phyloP scores from a whole-genome alignment of 805 yeast species.

The Metschnikowia shivogae region DNA sequence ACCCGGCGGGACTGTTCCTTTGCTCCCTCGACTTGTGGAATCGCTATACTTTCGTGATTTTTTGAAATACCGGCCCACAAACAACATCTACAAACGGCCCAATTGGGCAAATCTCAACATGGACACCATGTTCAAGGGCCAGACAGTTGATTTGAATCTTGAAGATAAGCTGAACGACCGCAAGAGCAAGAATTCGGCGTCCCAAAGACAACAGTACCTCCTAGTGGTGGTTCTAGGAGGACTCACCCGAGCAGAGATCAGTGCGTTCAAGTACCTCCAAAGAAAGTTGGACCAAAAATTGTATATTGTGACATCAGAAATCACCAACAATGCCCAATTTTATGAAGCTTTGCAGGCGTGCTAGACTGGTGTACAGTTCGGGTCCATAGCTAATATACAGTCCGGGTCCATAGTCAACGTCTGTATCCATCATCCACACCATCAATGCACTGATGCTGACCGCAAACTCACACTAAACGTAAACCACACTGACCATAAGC shows the following conservation, averaged over 20 bases:
- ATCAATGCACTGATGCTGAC: no score
- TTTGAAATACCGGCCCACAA: conserved; percentile 37
- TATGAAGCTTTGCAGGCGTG: conserved; percentile 9
- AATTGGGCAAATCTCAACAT: conserved; percentile 44
- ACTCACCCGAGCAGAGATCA: conserved; percentile 76
- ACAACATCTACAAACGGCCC: conserved; percentile 33
- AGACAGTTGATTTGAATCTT: conserved; percentile 34
- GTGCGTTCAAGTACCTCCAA: conserved; percentile 64
- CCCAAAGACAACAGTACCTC: conserved; percentile 21
- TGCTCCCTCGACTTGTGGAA: conserved; percentile 66
- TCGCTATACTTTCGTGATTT: conserved; percentile 57
- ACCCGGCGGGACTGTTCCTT: conserved; percentile 76
- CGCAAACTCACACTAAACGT: no score
- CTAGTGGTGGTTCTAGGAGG: conserved; percentile 76
- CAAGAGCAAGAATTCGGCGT: conserved; percentile 2
- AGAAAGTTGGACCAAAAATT: conserved; percentile 38
- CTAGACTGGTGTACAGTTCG: neutral
- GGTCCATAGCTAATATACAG: neutral
- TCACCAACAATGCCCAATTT: conserved; percentile 34
- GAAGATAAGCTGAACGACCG: conserved; percentile 24
- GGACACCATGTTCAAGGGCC: conserved; percentile 40
- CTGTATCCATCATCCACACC: no score
- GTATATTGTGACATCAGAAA: conserved; percentile 42
- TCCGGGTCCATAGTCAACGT: neutral
- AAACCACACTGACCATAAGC: no score